Conservation (phyloP, 2,329 filamentous ascomycete species). For the Plenodomus tracheiphilus region DNA sequence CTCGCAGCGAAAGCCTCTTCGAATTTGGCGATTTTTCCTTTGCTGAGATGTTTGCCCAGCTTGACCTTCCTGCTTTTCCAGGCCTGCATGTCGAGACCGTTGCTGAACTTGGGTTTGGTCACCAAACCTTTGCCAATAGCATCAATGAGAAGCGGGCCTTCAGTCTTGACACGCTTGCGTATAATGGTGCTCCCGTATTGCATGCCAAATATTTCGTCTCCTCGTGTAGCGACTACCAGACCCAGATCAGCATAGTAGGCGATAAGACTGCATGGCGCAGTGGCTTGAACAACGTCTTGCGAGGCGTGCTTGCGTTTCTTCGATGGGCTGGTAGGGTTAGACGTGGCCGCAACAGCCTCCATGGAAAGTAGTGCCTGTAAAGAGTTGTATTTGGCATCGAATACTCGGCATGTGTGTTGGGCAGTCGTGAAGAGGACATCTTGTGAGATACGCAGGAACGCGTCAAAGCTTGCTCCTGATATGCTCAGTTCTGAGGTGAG, state of each 20-base stretch:
- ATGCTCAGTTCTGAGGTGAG: conserved; percentile 57
- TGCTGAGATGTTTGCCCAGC: conserved; percentile 43
- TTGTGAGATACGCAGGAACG: conserved; percentile 68
- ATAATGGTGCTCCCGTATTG: conserved; percentile 51
- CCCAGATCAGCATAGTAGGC: conserved; percentile 67
- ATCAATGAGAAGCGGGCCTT: conserved; percentile 67
- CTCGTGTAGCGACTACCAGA: conserved; percentile 66
- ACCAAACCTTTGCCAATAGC: conserved; percentile 68
- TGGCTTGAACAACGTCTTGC: conserved; percentile 52
- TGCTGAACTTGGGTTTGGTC: conserved; percentile 3
- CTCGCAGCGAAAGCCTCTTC: conserved; percentile 46
- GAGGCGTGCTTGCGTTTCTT: conserved; percentile 41
- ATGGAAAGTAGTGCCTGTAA: conserved; percentile 50
- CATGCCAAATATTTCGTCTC: conserved; percentile 66
- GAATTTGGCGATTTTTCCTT: conserved; percentile 46
- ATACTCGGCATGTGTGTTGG: conserved; percentile 55
- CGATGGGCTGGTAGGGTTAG: conserved; percentile 36
- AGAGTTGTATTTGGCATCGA: conserved; percentile 69
- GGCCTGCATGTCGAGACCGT: conserved; percentile 18
- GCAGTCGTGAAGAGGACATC: conserved; percentile 68
- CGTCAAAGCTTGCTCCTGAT: conserved; percentile 56
- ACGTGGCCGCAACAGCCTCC: conserved; percentile 10
- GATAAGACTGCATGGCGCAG: conserved; percentile 22
- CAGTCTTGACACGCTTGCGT: conserved; percentile 43
- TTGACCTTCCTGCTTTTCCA: conserved; percentile 36